phyloP scores from a whole-genome alignment of 2,329 filamentous ascomycete genomes.

The Colletotrichum chrysophilum region DNA sequence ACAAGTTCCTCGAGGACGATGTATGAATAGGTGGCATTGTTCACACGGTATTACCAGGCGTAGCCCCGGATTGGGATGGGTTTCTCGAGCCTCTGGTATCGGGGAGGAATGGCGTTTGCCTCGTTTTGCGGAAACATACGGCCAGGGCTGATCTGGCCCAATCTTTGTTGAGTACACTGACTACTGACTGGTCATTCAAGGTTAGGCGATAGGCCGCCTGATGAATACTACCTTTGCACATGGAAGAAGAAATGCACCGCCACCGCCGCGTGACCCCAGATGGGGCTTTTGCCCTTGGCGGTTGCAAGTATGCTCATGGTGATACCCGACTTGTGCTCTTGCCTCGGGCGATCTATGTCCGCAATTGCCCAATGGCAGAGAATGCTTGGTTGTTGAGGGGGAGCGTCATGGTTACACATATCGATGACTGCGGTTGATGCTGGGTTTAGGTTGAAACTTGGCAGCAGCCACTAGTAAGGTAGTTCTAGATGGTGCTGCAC shows the following conservation, averaged over 20 bases:
- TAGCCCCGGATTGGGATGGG: conserved; percentile 17
- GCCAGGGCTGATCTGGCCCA: conserved; percentile 10
- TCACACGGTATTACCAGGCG: conserved; percentile 19
- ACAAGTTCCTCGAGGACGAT: conserved; percentile 97
- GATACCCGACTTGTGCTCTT: not conserved
- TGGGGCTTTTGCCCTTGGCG: not conserved
- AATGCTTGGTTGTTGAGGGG: not conserved
- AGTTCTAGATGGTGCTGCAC: not conserved
- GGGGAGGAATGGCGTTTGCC: conserved; percentile 18
- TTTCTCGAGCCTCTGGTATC: conserved; percentile 8
- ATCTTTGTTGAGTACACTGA: conserved; percentile 19
- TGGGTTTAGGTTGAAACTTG: not conserved
- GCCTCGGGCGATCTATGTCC: not conserved
- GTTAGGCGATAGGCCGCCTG: not conserved
- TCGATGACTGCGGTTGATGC: not conserved
- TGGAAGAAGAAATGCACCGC: not conserved
- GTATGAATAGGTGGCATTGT: conserved; percentile 49
- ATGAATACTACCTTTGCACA: not conserved
- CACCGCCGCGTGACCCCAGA: not conserved
- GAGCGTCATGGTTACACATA: not conserved
- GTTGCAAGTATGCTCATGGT: not conserved
- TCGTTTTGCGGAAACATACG: conserved; percentile 18
- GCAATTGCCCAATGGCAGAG: not conserved
- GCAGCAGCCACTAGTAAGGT: not conserved
- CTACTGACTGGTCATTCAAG: conserved; percentile 12